Conservation (phyloP, 306 rosid genomes). For the Cajanus cajan region DNA sequence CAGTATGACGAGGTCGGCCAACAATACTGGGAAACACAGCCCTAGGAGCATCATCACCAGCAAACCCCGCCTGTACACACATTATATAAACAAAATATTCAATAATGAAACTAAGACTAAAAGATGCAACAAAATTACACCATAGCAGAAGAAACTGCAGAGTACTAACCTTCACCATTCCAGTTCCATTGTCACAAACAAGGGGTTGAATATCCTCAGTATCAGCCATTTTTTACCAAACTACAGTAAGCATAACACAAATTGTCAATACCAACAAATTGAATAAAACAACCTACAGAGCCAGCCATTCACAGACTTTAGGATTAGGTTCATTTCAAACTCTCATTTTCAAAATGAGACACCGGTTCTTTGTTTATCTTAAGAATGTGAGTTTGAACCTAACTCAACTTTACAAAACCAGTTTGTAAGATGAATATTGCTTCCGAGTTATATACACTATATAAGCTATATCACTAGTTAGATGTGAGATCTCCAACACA, state of each 20-base stretch:
- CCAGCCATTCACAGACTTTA: not conserved
- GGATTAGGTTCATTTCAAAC: conserved; percentile 6
- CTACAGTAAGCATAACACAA: conserved; percentile 17
- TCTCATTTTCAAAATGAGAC: too few species aligned
- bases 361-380: too few species aligned
- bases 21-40: conserved; percentile 98
- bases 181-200: conserved; percentile 97
- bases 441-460: too few species aligned
- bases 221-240: conserved; percentile 75
- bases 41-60: conserved; percentile 98
- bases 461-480: too few species aligned
- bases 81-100: not conserved
- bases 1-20: conserved; percentile 95
- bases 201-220: conserved; percentile 97
- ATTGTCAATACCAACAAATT: conserved; percentile 5
- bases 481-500: too few species aligned
- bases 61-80: conserved; percentile 81
- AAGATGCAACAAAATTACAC: not conserved
- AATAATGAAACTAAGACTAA: not conserved
- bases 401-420: too few species aligned
- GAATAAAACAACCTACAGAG: not conserved
- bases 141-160: not conserved
- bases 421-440: too few species aligned
- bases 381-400: too few species aligned
- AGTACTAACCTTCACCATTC: conserved; percentile 92